Evolutionary conservation across 2,329 filamentous ascomycete genomes (phyloP), one percentile per base, ranked within the genome.

Genomic region (Botrytis pseudocinerea): DNA sequence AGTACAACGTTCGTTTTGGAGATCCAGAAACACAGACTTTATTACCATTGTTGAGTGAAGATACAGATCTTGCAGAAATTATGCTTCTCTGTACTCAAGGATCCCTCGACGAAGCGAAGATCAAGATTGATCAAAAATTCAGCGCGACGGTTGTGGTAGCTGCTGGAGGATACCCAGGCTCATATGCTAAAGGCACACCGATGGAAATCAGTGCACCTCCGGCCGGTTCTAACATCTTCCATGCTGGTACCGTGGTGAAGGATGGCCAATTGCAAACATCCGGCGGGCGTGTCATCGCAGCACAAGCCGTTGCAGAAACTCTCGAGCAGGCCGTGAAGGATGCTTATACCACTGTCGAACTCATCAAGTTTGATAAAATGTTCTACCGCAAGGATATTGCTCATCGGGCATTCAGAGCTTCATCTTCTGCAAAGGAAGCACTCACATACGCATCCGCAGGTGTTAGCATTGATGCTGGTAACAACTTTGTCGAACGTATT

Each of bases 71-170:
- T 68, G 95, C 94, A 1, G 90, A 95, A 81, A 87, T 98, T 74
- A 95, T 98, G 92, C 85, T 95, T 62, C 94, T 94, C 72, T 97
- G 94, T 82, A 89, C 92, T 14, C 88, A 92, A 69, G 91, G 92
- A 57, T 92, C 89, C 80, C 87, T 98, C 28, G 88, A 92, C 75
- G 88, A 88, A 73, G 88, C 94, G 66, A 84, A 87, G 9, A 84
- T 97, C 77, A 90, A 90, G 75, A 84, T 95, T 48, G 88, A 92
- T 74, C 80, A 86, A 66, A 89, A 88, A 75, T 96, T 92, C 80
- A 94, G 94, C 75, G 92, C 94, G 40, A 98, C 95, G 1, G 94
- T 99, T 48, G 94, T 98, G n/a, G 91, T 97, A 28, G 94, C 95
- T 71, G 93, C 96, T 14, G 93, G 92, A 35, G 96, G 96, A 4